phyloP scores from a whole-genome alignment of 2,329 filamentous ascomycete species.

The Ophiostoma sp. region DNA sequence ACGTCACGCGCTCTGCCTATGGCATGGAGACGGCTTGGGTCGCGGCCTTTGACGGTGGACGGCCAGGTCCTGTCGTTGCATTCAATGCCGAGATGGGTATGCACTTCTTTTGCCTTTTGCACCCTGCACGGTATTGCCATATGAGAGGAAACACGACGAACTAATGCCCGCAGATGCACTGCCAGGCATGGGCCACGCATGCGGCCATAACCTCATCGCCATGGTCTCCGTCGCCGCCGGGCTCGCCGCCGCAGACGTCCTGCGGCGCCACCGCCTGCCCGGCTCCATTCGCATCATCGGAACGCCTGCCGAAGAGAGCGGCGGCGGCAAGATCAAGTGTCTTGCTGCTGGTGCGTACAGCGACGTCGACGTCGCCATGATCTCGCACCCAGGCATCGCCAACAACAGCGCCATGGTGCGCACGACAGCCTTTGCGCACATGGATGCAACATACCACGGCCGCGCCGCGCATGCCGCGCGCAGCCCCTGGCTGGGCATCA shows the following conservation, averaged over 20 bases:
- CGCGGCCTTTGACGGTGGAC: not conserved
- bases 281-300: conserved; percentile 13
- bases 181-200: conserved; percentile 9
- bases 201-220: conserved; percentile 18
- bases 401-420: conserved; percentile 4
- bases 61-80: not conserved
- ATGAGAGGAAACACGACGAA: no score
- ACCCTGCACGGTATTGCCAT: no score
- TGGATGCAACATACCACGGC: not conserved
- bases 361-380: not conserved
- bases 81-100: not conserved
- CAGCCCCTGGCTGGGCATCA: not conserved
- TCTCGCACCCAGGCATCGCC: not conserved
- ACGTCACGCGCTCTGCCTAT: not conserved
- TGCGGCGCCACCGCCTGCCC: not conserved
- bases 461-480: not conserved
- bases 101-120: not conserved
- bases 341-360: conserved; percentile 9
- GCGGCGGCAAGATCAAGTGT: conserved; percentile 18
- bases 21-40: not conserved
- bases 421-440: not conserved
- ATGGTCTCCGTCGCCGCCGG: conserved; percentile 10
- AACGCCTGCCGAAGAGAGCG: conserved; percentile 15
- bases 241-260: not conserved
- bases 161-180: conserved; percentile 3